These are phyloP conservation scores for Acanthamoeba royreba DNA, from an alignment of 208 protist genomes.

Conservation along the genomic window DNA sequence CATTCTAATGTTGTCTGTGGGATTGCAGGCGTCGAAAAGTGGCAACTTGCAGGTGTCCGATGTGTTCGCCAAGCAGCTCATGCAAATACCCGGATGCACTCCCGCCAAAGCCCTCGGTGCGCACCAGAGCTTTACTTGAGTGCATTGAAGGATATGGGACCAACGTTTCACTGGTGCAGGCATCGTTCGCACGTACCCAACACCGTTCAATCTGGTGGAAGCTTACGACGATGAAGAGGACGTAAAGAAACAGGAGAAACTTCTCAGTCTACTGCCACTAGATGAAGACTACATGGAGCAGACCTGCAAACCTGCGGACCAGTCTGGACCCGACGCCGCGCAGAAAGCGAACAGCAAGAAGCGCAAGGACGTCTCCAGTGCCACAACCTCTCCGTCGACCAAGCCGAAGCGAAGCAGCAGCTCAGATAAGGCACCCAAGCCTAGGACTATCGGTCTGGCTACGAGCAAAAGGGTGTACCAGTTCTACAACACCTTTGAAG, in stretches of 20 bases:
- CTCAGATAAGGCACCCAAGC: neutral
- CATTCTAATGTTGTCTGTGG: neutral
- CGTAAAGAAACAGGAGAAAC: neutral
- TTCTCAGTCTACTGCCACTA: neutral
- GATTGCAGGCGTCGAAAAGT: neutral
- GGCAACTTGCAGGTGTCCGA: neutral
- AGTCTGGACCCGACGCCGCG: neutral
- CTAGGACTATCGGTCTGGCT: neutral
- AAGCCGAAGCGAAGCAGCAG: neutral
- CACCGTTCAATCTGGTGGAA: neutral
- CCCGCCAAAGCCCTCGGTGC: neutral
- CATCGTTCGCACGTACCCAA: neutral
- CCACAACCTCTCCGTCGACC: neutral
- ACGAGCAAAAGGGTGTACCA: neutral
- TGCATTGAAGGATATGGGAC: too few relatives aligned
- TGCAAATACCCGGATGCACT: neutral
- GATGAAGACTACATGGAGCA: neutral
- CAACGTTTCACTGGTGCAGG: neutral
- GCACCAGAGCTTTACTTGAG: neutral
- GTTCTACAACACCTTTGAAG: neutral
- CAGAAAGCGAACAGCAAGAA: neutral
- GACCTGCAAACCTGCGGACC: neutral
- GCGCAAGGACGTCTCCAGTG: neutral
- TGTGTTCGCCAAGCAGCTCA: neutral
- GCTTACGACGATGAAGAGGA: neutral